phyloP scores from a whole-genome alignment of 768 basidiomycete genomes.

The Suillus paluster region DNA sequence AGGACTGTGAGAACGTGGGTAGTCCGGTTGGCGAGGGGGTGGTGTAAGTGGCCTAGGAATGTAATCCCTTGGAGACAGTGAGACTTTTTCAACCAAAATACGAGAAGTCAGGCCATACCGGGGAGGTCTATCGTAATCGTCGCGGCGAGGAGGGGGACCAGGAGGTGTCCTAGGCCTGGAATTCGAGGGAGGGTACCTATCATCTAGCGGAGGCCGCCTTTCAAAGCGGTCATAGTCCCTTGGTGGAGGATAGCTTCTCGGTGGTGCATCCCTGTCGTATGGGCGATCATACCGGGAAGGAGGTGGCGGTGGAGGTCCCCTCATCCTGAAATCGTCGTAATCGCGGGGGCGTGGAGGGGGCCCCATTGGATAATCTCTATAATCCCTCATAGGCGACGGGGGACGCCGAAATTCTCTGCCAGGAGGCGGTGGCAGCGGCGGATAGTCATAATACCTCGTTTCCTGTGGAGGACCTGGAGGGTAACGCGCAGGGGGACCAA shows the following conservation, averaged over 20 bases:
- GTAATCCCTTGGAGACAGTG: conserved; percentile 52
- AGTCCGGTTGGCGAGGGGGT: conserved; percentile 52
- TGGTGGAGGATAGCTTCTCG: conserved; percentile 57
- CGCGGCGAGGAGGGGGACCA: conserved; percentile 58
- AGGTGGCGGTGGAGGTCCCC: conserved; percentile 51
- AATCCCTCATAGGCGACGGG: conserved; percentile 65
- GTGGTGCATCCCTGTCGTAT: conserved; percentile 49
- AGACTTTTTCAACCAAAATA: conserved; percentile 9
- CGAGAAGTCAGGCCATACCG: conserved; percentile 48
- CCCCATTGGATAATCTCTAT: conserved; percentile 61
- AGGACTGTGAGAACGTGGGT: conserved; percentile 49
- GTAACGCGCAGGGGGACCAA: conserved; percentile 47
- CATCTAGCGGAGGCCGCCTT: conserved; percentile 49
- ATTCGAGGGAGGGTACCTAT: conserved; percentile 43
- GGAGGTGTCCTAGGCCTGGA: conserved; percentile 58
- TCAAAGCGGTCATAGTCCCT: conserved; percentile 67
- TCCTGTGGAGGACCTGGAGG: conserved; percentile 53
- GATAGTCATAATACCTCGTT: conserved; percentile 59
- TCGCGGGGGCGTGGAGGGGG: conserved; percentile 58
- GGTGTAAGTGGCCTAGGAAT: conserved; percentile 58
- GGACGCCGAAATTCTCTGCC: conserved; percentile 65
- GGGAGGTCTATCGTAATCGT: conserved; percentile 66
- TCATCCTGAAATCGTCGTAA: conserved; percentile 68
- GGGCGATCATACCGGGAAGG: conserved; percentile 61
- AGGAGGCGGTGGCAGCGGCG: conserved; percentile 47